phyloP scores from a whole-genome alignment of 192 early-diverging fungal genomes.

The Entomortierella lignicola region DNA sequence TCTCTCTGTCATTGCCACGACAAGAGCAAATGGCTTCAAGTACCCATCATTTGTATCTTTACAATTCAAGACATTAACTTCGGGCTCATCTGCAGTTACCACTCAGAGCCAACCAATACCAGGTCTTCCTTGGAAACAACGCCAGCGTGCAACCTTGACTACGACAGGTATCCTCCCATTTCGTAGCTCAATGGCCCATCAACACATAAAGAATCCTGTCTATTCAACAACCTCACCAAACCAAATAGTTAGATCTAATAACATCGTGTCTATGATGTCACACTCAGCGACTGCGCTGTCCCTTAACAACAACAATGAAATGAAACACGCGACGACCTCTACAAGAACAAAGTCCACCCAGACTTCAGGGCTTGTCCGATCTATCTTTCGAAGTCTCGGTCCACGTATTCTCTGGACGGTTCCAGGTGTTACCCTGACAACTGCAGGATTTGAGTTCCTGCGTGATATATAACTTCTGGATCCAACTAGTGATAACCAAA shows the following conservation, averaged over 20 bases:
- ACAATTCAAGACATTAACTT: slow-evolving; percentile 36
- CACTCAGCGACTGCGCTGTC: background rate
- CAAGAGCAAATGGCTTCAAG: background rate
- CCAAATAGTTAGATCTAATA: background rate
- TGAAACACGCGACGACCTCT: background rate
- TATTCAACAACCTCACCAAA: background rate
- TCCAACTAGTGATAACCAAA: background rate
- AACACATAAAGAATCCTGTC: background rate
- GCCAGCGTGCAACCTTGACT: slow-evolving; percentile 35
- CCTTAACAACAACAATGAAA: slow-evolving; percentile 16
- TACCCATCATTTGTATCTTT: slow-evolving; percentile 9
- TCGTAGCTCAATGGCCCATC: background rate
- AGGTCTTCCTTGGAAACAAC: slow-evolving; percentile 30
- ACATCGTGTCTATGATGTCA: slow-evolving; percentile 7
- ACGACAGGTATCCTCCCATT: slow-evolving; percentile 12
- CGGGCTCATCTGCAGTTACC: slow-evolving; percentile 8
- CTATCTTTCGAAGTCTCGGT: slow-evolving; percentile 27
- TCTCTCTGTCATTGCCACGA: slow-evolving; percentile 2
- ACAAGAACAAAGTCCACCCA: background rate
- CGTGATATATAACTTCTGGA: slow-evolving; percentile 18
- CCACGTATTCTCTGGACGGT: slow-evolving; percentile 44
- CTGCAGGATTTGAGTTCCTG: slow-evolving; percentile 41
- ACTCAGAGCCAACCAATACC: slow-evolving; percentile 2
- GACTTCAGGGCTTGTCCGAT: slow-evolving; percentile 22
- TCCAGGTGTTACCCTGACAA: slow-evolving; percentile 43